Percentiles rank a stretch among this genome's conserved stretches.
phyloP scores from a whole-genome alignment of 345 rosid genomes.

The Brassica rapa region DNA sequence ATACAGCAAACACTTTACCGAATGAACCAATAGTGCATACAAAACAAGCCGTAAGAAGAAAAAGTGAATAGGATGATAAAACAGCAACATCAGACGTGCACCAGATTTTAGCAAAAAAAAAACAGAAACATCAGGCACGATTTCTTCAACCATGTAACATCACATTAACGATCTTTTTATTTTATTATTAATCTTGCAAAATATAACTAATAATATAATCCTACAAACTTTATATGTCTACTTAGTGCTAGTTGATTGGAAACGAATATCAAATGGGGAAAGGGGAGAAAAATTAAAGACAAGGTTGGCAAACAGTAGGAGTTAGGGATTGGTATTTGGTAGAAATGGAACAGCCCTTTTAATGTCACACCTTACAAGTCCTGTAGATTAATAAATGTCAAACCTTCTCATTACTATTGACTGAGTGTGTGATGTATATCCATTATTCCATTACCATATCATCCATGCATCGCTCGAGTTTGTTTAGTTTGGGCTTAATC shows the following conservation, averaged over 20 bases:
- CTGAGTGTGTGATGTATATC: not conserved
- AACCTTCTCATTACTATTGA: not conserved
- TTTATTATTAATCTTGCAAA: not conserved
- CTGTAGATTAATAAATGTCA: slow-evolving; percentile 11
- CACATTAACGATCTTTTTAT: not conserved
- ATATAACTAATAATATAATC: not conserved
- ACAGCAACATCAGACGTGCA: not conserved
- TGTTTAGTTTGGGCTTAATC: not conserved
- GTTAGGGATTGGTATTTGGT: slow-evolving; percentile 12
- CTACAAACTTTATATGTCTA: not conserved
- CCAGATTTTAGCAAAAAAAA: too few species aligned
- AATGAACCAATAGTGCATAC: not conserved
- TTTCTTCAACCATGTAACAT: not conserved
- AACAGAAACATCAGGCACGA: not conserved
- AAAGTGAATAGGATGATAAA: not conserved
- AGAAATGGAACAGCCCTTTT: not conserved
- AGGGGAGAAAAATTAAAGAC: not conserved
- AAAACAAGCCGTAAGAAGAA: not conserved
- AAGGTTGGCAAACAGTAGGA: slow-evolving; percentile 8
- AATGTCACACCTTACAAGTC: slow-evolving; percentile 9
- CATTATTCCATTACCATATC: not conserved
- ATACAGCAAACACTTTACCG: not conserved
- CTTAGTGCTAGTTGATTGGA: not conserved
- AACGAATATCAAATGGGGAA: not conserved
- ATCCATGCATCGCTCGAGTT: not conserved